Conservation (phyloP, 371 early-diverging fungal genomes). For the Phascolomyces articulosus region DNA sequence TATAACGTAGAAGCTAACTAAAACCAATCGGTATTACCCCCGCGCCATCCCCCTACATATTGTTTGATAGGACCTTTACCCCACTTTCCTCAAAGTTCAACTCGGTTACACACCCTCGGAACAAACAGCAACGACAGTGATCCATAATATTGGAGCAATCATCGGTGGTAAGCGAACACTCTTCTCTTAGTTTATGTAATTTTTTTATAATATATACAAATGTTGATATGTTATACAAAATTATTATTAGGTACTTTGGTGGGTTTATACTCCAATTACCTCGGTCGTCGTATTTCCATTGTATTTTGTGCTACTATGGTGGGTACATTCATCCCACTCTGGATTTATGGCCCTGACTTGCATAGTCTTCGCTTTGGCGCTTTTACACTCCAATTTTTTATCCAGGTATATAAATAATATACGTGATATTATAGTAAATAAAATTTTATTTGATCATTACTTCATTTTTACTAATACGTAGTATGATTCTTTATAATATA, state of each 20-base stretch:
- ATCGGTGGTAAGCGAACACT: not conserved
- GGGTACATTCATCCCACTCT: slow-evolving; percentile 68
- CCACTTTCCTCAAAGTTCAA: slow-evolving; percentile 65
- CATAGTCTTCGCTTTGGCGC: slow-evolving; percentile 56
- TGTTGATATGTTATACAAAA: too few relatives aligned
- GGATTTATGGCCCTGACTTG: slow-evolving; percentile 58
- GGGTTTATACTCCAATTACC: slow-evolving; percentile 69
- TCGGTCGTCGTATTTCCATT: slow-evolving; percentile 64
- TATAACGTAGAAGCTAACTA: too few relatives aligned
- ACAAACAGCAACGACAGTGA: slow-evolving; percentile 61
- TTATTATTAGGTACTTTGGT: slow-evolving; percentile 44
- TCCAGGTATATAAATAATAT: slow-evolving; percentile 31
- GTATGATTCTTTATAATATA: too few relatives aligned
- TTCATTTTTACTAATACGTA: not conserved
- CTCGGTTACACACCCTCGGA: slow-evolving; percentile 56
- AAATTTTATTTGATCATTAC: too few relatives aligned
- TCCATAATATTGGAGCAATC: slow-evolving; percentile 56
- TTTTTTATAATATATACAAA: too few relatives aligned
- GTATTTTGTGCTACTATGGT: slow-evolving; percentile 51
- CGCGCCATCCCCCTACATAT: too few relatives aligned
- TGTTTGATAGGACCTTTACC: slow-evolving; percentile 59
- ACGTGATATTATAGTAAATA: too few relatives aligned
- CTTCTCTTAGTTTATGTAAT: too few relatives aligned
- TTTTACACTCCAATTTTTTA: slow-evolving; percentile 66
- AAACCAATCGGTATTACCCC: too few relatives aligned